Base-by-base conservation (phyloP, 1,284 basidiomycete genomes). In the Apiotrichum brassicae region DNA sequence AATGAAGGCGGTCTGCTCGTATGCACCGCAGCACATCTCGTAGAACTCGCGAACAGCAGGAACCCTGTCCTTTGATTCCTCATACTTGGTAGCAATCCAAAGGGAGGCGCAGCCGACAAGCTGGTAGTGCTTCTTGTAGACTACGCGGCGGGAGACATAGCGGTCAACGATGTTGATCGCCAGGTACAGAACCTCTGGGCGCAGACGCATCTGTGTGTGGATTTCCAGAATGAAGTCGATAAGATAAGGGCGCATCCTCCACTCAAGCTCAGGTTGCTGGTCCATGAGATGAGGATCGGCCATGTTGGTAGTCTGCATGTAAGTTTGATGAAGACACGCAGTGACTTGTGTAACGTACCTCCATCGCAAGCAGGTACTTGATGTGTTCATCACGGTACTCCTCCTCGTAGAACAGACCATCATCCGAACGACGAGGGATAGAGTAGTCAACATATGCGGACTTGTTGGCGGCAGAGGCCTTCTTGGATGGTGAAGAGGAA, bases 141-240 rank as follows among this genome's bases (percentile, higher is more conserved):
- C 95, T 60, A 98, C 87, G 39, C 95, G 88, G 62, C 93, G 91
- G 46, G 95, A 97, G 25, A 98, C 90, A 74, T 98, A 99, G 62
- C 95, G 91, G 75, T 99, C 95, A 71, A 98, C 85, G 70, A 99
- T 94, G 78, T 98, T 98, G 76, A 97, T 82, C 23, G 94, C 88
- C 68, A 99, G 86, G 75, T 97, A 98, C 53, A 99, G 82, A 2
- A 95, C 98, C 76, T 99, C 95, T 11, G 95, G 92, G 32, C 94
- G 89, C 36, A 99, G 82, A 38, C 92, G 83, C 77, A 97, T 93
- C 57, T 87, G 89, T 68, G 94, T 91, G 76, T 99, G 95, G 60
- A 98, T 89, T 75, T 98, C 95, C 70, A 99, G 87, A 63, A 99
- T 82, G 73, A 98, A 99, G 73, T 99, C 95, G 66, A 98, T 91